Conservation (phyloP, 306 rosid genomes). For the Lupinus albus region DNA sequence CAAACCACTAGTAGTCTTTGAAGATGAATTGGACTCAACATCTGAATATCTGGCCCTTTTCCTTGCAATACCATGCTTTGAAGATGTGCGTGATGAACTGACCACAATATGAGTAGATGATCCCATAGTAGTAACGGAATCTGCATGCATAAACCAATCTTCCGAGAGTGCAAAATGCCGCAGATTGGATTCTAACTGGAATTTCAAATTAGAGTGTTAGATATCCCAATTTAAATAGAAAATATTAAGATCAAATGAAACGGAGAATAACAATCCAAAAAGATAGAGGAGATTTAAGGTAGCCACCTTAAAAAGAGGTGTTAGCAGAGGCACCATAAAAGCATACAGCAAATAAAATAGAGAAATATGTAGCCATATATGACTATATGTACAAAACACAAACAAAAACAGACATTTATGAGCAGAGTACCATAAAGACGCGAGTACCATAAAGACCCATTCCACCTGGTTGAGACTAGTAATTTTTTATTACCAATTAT, state of each 20-base stretch:
- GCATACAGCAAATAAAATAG: not conserved
- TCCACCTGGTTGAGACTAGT: not conserved
- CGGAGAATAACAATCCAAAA: slow-evolving; percentile 29
- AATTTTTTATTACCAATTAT: slow-evolving; percentile 5
- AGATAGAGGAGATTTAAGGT: too few relatives aligned
- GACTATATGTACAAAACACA: not conserved
- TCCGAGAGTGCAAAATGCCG: slow-evolving; percentile 64
- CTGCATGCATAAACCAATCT: slow-evolving; percentile 88
- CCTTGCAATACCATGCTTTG: slow-evolving; percentile 64
- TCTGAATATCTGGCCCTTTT: slow-evolving; percentile 72
- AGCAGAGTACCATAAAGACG: not conserved
- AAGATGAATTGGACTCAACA: slow-evolving; percentile 63
- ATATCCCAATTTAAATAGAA: slow-evolving; percentile 8
- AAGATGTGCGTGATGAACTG: slow-evolving; percentile 60
- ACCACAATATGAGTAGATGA: slow-evolving; percentile 77
- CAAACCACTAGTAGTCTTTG: slow-evolving; percentile 70
- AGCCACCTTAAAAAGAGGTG: not conserved
- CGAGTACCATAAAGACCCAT: slow-evolving; percentile 2
- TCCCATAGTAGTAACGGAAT: slow-evolving; percentile 83
- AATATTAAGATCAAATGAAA: slow-evolving; percentile 15
- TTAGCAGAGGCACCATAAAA: not conserved
- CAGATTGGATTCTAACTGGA: slow-evolving; percentile 80
- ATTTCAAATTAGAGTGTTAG: slow-evolving; percentile 36
- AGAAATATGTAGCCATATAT: not conserved
- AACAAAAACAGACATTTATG: not conserved